phyloP scores from a whole-genome alignment of 2,329 filamentous ascomycete species.

The Sporothrix schenckii region DNA sequence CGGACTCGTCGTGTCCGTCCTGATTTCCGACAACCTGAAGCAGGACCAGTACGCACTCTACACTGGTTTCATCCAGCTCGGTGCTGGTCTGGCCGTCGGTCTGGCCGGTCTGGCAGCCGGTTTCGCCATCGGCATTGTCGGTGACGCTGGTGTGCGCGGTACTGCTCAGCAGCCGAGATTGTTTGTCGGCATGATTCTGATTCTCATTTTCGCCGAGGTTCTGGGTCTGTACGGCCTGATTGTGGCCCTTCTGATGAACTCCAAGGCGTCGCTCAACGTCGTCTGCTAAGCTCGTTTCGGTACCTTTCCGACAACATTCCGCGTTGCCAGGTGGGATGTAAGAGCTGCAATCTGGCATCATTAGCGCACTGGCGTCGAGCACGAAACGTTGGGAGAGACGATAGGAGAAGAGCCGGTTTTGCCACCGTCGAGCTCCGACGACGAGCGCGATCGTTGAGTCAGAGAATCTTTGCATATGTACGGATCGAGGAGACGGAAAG shows the following conservation, averaged over 20 bases:
- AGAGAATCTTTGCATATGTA: constrained; percentile 11
- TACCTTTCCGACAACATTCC: background rate
- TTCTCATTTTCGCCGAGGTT: constrained; percentile 99
- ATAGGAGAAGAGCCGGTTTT: background rate
- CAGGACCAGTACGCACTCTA: constrained; percentile 71
- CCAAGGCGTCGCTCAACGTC: constrained; percentile 72
- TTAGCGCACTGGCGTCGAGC: constrained; percentile 7
- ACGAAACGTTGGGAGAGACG: background rate
- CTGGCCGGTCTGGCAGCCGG: constrained; percentile 81
- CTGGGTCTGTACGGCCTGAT: constrained; percentile 99
- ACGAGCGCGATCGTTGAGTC: constrained; percentile 9
- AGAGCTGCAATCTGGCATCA: background rate
- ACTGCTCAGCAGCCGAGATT: constrained; percentile 81
- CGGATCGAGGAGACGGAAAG: constrained; percentile 16
- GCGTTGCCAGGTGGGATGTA: background rate
- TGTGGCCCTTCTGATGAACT: constrained; percentile 99
- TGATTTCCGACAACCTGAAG: constrained; percentile 78
- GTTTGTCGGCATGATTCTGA: constrained; percentile 97
- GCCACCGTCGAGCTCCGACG: background rate
- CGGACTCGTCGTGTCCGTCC: constrained; percentile 83
- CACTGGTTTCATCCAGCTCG: constrained; percentile 83
- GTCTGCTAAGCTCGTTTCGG: constrained; percentile 55
- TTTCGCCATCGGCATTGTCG: constrained; percentile 85
- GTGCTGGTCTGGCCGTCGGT: constrained; percentile 80
- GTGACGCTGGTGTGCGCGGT: constrained; percentile 85